A percentile compares a stretch with the other conserved stretches of the same genome.
phyloP scores from a whole-genome alignment of 805 yeast species.

The Candida parachauliodes region DNA sequence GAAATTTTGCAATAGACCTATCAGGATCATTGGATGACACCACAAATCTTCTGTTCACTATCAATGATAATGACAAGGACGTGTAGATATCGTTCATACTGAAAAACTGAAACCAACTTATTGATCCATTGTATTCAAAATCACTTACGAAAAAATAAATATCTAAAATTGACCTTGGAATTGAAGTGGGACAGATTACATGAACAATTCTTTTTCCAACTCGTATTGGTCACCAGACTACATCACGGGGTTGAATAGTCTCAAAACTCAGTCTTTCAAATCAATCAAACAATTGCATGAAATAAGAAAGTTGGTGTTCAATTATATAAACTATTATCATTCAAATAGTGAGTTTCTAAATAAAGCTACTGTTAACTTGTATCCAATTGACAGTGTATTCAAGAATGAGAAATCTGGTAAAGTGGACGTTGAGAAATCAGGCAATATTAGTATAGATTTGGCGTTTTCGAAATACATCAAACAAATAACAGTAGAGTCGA shows the following conservation, averaged over 20 bases:
- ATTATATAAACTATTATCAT: conserved; percentile 33
- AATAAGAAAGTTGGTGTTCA: conserved; percentile 32
- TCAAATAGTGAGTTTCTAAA: conserved; percentile 32
- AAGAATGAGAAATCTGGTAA: neutral
- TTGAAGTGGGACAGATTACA: too few species aligned
- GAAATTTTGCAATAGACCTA: conserved; percentile 6
- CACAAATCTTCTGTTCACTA: conserved; percentile 17
- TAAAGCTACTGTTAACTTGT: conserved; percentile 22
- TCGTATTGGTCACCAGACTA: conserved; percentile 42
- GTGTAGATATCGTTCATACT: conserved; percentile 19
- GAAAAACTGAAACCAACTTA: too few species aligned
- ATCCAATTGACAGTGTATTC: conserved; percentile 20
- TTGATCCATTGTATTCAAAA: too few species aligned
- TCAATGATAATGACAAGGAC: conserved; percentile 18
- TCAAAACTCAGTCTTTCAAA: conserved; percentile 26
- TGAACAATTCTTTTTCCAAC: conserved; percentile 25
- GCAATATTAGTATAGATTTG: neutral
- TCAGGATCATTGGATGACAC: conserved; percentile 13
- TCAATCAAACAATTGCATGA: conserved; percentile 41
- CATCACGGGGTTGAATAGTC: conserved; percentile 29
- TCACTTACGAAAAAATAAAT: too few species aligned
- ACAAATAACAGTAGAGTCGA: conserved; percentile 22
- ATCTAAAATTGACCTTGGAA: too few species aligned
- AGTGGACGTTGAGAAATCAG: neutral
- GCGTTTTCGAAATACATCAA: conserved; percentile 14